A percentile compares a stretch with the other conserved stretches of the same genome.
Conservation (phyloP, 441 rosid species). For the Gossypium schwendimanii region DNA sequence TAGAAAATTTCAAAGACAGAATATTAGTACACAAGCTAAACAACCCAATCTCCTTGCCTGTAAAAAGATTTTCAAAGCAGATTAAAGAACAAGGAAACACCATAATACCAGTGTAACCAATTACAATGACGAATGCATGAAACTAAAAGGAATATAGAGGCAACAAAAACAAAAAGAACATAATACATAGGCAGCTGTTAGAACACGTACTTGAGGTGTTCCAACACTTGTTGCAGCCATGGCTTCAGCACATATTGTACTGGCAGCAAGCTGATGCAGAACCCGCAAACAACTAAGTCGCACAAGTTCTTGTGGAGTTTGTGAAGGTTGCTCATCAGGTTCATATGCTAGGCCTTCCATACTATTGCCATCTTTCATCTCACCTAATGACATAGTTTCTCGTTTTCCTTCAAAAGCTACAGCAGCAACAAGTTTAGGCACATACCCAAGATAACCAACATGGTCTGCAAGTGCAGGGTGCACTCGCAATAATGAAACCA, state of each 20-base stretch:
- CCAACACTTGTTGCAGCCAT: constrained; percentile 99
- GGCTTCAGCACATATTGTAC: constrained; percentile 96
- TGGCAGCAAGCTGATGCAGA: constrained; percentile 96
- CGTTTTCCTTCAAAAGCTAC: constrained; percentile 92
- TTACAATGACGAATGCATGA: constrained; percentile 5
- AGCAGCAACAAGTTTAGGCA: constrained; percentile 93
- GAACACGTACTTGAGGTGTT: constrained; percentile 67
- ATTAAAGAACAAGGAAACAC: background rate
- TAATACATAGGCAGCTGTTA: background rate
- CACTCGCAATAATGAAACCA: constrained; percentile 93
- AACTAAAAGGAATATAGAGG: background rate
- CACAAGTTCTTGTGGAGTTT: constrained; percentile 92
- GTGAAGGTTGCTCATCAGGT: constrained; percentile 56
- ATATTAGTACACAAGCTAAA: constrained; percentile 8
- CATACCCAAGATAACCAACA: constrained; percentile 94
- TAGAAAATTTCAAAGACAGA: constrained; percentile 14
- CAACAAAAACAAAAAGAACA: constrained; percentile 2
- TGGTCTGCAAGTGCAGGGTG: constrained; percentile 98
- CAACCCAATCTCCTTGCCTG: background rate
- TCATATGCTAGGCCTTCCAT: constrained; percentile 41
- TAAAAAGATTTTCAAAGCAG: constrained; percentile 1
- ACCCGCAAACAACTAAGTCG: constrained; percentile 98
- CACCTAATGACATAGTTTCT: constrained; percentile 83
- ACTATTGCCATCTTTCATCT: constrained; percentile 40
- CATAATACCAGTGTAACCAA: background rate